Percentiles rank a stretch among this genome's conserved stretches.
Evolutionary conservation across 768 basidiomycete species (phyloP).

Genomic region (Amanita jacksonii): DNA sequence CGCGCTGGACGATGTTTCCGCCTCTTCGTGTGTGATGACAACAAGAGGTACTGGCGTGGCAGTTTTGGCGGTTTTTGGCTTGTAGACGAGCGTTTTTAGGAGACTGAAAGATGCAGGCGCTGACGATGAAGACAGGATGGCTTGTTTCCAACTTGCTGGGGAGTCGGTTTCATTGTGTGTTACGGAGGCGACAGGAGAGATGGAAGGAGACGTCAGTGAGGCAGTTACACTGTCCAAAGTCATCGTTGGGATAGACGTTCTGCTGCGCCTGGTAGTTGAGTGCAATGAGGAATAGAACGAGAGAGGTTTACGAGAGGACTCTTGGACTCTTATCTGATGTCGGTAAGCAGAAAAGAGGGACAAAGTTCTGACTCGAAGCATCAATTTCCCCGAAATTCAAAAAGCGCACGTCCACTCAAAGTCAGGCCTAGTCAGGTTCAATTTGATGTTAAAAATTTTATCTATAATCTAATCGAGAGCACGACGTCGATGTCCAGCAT

Average conservation of each 20-base stretch:
- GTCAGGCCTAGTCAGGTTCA: no score
- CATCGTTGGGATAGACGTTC: slow-evolving; percentile 11
- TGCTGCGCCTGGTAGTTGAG: not conserved
- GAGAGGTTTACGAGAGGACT: not conserved
- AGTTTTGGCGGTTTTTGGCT: slow-evolving; percentile 91
- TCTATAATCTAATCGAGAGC: no score
- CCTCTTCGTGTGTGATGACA: slow-evolving; percentile 75
- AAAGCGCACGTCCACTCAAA: no score
- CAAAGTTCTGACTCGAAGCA: not conserved
- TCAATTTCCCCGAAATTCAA: no score
- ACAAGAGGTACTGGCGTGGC: slow-evolving; percentile 79
- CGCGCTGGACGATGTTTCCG: slow-evolving; percentile 70
- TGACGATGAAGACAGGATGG: slow-evolving; percentile 42
- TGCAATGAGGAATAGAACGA: not conserved
- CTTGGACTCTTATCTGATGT: slow-evolving; percentile 7
- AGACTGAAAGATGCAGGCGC: slow-evolving; percentile 57
- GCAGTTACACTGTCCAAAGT: slow-evolving; percentile 27
- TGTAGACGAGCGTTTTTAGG: slow-evolving; percentile 88
- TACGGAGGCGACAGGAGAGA: slow-evolving; percentile 42
- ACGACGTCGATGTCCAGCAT: no score
- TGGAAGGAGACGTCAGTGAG: slow-evolving; percentile 43
- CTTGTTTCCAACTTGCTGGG: slow-evolving; percentile 69
- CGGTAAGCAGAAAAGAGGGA: not conserved
- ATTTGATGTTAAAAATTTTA: no score
- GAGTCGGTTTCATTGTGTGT: slow-evolving; percentile 56